Evolutionary conservation across 805 yeast genomes (phyloP).

Genomic region (Wickerhamiella siamensis): DNA sequence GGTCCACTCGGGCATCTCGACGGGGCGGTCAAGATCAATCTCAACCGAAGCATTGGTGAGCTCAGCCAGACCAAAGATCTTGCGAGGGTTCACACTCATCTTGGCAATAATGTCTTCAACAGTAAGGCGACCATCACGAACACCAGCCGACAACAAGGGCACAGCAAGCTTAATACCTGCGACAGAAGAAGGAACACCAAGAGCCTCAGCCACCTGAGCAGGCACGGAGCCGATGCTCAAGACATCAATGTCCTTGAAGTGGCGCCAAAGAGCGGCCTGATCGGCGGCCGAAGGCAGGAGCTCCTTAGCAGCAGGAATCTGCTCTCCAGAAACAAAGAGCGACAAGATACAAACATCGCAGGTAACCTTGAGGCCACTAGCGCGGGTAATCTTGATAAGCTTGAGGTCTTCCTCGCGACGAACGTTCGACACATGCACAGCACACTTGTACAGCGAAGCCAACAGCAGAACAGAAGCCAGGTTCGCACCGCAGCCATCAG

Average conservation of each 20-base stretch:
- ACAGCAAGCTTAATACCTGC: slow-evolving; percentile 67
- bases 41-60: slow-evolving; percentile 63
- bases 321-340: slow-evolving; percentile 53
- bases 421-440: slow-evolving; percentile 81
- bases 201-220: slow-evolving; percentile 49
- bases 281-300: slow-evolving; percentile 67
- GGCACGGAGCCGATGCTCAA: slow-evolving; percentile 78
- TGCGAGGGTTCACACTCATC: slow-evolving; percentile 68
- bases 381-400: slow-evolving; percentile 72
- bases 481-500: slow-evolving; percentile 85
- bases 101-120: slow-evolving; percentile 55
- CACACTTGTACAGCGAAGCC: slow-evolving; percentile 73
- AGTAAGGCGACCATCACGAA: slow-evolving; percentile 55
- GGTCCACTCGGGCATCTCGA: slow-evolving; percentile 29
- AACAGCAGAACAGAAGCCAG: slow-evolving; percentile 82
- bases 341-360: slow-evolving; percentile 79
- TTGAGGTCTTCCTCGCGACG: slow-evolving; percentile 68
- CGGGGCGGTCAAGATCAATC: slow-evolving; percentile 62
- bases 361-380: slow-evolving; percentile 66
- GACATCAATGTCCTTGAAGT: slow-evolving; percentile 60
- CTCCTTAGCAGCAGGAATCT: slow-evolving; percentile 45
- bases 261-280: slow-evolving; percentile 70
- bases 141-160: slow-evolving; percentile 72
- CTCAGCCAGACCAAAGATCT: slow-evolving; percentile 68
- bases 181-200: slow-evolving; percentile 44